Percentiles rank a stretch among this genome's conserved stretches.
These are phyloP conservation scores for Fonsecaea multimorphosa DNA, from an alignment of 2,329 filamentous ascomycete species.

Conservation along the genomic window DNA sequence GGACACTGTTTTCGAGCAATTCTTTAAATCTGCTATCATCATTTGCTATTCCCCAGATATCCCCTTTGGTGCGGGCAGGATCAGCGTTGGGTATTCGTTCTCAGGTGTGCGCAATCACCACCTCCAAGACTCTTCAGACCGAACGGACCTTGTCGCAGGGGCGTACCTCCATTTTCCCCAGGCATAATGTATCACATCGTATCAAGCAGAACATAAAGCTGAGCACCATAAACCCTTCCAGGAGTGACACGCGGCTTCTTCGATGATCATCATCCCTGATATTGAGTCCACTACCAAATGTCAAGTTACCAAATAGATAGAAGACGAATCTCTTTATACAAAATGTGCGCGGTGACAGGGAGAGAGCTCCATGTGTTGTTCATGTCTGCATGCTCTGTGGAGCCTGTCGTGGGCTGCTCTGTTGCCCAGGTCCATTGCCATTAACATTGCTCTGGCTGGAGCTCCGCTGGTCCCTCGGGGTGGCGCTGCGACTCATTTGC, in stretches of 20 bases:
- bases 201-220: background rate
- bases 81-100: background rate
- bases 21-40: slow-evolving; percentile 1
- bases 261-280: background rate
- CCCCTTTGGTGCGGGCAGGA: background rate
- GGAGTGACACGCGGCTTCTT: background rate
- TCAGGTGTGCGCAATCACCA: background rate
- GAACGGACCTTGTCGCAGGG: background rate
- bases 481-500: slow-evolving; percentile 52
- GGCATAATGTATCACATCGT: background rate
- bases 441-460: slow-evolving; percentile 43
- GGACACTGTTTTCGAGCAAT: background rate
- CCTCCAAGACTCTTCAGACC: background rate
- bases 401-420: slow-evolving; percentile 45
- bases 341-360: background rate
- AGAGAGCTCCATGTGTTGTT: background rate
- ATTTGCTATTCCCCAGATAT: background rate
- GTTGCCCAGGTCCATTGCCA: slow-evolving; percentile 43
- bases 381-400: slow-evolving; percentile 32
- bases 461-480: slow-evolving; percentile 54
- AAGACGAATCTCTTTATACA: slow-evolving; percentile 22
- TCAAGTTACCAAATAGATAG: slow-evolving; percentile 4
- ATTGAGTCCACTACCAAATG: background rate
- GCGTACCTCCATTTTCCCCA: background rate
- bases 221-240: background rate